Evolutionary conservation across 1,139 yeast genomes (phyloP).

Genomic region (Suhomyces wounanorum): DNA sequence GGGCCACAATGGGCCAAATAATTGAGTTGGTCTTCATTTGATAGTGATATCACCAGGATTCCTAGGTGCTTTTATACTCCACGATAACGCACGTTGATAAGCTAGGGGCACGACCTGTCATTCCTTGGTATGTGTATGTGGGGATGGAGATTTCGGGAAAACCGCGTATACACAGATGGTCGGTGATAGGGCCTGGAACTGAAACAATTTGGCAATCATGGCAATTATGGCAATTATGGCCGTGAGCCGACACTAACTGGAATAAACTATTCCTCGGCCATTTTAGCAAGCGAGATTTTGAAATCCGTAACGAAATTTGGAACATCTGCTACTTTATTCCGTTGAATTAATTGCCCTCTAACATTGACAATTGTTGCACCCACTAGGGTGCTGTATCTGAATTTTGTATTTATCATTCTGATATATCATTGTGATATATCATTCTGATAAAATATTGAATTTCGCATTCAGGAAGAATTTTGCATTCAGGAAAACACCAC

Average conservation of each 20-base stretch:
- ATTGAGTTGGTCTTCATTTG: background rate
- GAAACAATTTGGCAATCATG: background rate
- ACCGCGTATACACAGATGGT: background rate
- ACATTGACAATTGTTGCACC: too few species aligned
- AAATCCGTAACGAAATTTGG: too few species aligned
- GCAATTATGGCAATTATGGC: background rate
- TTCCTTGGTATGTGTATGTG: background rate
- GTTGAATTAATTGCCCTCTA: too few species aligned
- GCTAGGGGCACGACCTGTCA: constrained; percentile 1
- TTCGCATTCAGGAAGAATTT: too few species aligned
- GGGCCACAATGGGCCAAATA: constrained; percentile 1
- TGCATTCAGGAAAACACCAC: too few species aligned
- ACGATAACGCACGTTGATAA: constrained; percentile 7
- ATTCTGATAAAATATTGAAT: too few species aligned
- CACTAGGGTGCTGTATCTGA: too few species aligned
- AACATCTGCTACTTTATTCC: too few species aligned
- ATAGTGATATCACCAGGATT: background rate
- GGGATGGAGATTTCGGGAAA: background rate
- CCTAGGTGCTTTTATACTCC: constrained; percentile 1
- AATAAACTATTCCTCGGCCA: too few species aligned
- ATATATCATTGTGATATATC: too few species aligned
- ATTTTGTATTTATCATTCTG: too few species aligned
- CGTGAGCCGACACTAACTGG: background rate
- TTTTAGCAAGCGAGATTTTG: too few species aligned
- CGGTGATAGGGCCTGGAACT: background rate